Conservation (phyloP, 2,329 filamentous ascomycete genomes). For the Coniochaeta prunicola region DNA sequence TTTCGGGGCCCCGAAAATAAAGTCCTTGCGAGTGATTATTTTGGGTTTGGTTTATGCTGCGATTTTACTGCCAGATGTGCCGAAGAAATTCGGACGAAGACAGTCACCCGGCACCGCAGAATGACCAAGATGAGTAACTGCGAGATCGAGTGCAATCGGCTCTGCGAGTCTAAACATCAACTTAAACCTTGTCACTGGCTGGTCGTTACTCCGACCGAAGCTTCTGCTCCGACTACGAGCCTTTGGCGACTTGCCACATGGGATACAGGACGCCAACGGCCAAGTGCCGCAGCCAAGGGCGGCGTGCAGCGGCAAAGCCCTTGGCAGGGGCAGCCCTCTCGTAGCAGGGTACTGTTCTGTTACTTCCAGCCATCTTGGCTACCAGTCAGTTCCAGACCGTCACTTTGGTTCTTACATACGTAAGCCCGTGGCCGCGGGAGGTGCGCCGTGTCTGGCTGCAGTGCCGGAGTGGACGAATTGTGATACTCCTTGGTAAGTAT, state of each 20-base stretch:
- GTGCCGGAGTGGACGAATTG: neutral
- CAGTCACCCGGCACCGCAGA: neutral
- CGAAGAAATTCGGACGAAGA: neutral
- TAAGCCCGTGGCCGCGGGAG: neutral
- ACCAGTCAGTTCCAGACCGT: neutral
- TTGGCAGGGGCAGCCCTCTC: neutral
- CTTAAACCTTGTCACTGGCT: neutral
- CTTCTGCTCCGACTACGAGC: neutral
- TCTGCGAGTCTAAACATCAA: neutral
- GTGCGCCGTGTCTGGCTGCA: neutral
- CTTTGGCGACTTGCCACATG: neutral
- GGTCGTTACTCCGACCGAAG: neutral
- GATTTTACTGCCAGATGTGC: neutral
- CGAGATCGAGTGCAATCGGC: neutral
- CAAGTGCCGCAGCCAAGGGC: constrained; percentile 1
- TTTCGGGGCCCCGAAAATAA: too few relatives aligned
- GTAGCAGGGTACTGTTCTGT: neutral
- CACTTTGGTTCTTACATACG: neutral
- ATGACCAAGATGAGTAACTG: neutral
- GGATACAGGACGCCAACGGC: neutral
- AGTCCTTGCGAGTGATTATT: too few relatives aligned
- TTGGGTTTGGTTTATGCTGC: neutral
- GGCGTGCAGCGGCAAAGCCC: neutral
- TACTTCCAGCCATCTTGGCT: neutral
- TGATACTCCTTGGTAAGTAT: constrained; percentile 2